A percentile compares a stretch with the other conserved stretches of the same genome.
phyloP scores from a whole-genome alignment of 78 protist genomes.

The Polysphondylium violaceum region DNA sequence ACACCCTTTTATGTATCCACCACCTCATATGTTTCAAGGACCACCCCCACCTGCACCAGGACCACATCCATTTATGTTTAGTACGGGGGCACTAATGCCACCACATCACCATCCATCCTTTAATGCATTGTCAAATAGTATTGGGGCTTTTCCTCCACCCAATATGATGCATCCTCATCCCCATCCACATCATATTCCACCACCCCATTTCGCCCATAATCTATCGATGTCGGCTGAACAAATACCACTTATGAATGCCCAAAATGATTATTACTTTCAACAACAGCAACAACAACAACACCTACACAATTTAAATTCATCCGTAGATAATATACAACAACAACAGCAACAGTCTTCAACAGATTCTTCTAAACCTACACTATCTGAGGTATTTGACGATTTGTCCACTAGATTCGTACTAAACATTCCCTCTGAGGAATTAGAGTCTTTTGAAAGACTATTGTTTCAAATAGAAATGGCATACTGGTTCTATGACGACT shows the following conservation, averaged over 20 bases:
- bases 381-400: conserved; percentile 72
- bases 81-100: neutral
- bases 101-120: neutral
- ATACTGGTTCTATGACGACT: conserved; percentile 92
- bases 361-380: conserved; percentile 8
- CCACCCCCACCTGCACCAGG: neutral
- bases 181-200: conserved; percentile 9
- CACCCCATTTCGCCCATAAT: neutral
- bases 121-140: neutral
- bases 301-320: neutral
- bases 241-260: neutral
- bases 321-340: neutral
- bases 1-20: conserved; percentile 14
- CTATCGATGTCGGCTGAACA: neutral
- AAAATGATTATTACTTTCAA: neutral
- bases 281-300: conserved; percentile 31
- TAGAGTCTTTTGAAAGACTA: conserved; percentile 85
- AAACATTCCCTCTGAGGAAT: conserved; percentile 89
- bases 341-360: conserved; percentile 11
- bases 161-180: neutral
- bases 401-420: conserved; percentile 84
- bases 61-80: neutral
- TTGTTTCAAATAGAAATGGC: conserved; percentile 89
- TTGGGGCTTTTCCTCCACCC: neutral
- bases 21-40: neutral